Conservation (phyloP, 116 monocot species). For the Trichopus zeylanicus region DNA sequence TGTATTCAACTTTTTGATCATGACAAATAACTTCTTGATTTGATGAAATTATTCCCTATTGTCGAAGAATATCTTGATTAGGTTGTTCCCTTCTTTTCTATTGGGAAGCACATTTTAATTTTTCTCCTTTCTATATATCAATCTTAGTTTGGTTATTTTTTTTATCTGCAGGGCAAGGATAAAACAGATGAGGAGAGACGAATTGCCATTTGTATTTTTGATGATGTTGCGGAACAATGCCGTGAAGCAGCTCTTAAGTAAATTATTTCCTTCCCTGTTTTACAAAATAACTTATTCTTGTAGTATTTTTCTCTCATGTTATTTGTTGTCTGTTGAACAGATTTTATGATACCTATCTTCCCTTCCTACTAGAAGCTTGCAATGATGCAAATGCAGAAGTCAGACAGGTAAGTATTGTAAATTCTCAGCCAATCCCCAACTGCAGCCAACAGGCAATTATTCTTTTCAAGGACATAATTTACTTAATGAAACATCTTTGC, state of each 20-base stretch:
- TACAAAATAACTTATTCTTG: neutral
- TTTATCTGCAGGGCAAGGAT: constrained; percentile 64
- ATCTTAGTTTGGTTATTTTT: neutral
- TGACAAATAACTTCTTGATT: no score
- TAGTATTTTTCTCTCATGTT: neutral
- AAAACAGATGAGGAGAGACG: constrained; percentile 89
- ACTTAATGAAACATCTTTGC: constrained; percentile 2
- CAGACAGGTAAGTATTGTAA: constrained; percentile 50
- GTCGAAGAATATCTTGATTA: no score
- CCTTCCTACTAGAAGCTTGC: constrained; percentile 86
- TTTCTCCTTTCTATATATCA: neutral
- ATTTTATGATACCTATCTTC: constrained; percentile 83
- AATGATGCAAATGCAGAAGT: constrained; percentile 87
- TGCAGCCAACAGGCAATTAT: neutral
- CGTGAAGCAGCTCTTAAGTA: constrained; percentile 84
- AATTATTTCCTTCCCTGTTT: constrained; percentile 4
- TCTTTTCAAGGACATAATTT: neutral
- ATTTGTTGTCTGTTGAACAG: constrained; percentile 11
- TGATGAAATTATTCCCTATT: no score
- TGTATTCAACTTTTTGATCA: no score
- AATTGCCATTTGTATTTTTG: constrained; percentile 93
- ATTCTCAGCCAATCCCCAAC: neutral
- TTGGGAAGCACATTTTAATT: neutral
- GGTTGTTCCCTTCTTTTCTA: no score
- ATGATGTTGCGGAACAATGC: constrained; percentile 97